Evolutionary conservation across 179 eudicot species (phyloP), one percentile per base, ranked within the genome.

Genomic region (Heliamphora pulchella): DNA sequence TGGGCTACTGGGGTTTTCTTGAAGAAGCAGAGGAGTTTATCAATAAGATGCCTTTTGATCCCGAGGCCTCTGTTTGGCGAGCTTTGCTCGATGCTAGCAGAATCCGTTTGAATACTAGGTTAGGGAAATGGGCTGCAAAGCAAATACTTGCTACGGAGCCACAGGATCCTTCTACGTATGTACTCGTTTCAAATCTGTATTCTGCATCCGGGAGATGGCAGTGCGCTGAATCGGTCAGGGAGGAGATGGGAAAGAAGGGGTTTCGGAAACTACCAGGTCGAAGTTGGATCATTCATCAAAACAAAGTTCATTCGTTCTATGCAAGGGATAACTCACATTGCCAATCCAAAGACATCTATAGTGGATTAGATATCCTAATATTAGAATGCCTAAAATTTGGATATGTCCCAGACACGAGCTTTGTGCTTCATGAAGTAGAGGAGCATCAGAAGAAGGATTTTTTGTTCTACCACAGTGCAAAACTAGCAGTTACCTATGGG

Each of bases 381-480:
- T 6, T 88, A 76, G 99, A 96, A 80, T 91, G 98, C 87, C 77
- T 88, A 72, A 94, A 87, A 86, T 87, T 84, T 47, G 99, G 99
- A 63, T 96, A 96, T 82, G 83, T 83, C 59, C 98, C 99, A 0
- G 98, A 96, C 82, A 94, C 98, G 3, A 96, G 97, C 80, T 94
- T 88, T 86, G 99, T 96, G 83, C 94, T 96, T 71, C 99, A 94
- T 75, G 99, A 96, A 82, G 95, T 92, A 50, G 98, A 92, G 87
- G 99, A 96, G 82, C 82, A 85, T 83, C 99, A 94, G 63, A 96
- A 93, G 85, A 90, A 80, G 66, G 89, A 91, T 59, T 96, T 94
- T 82, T 88, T 96, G 88, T 86, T 86, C 83, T 88, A 91, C 84
- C 99, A 96, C 80, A 92, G 99, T 75, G 95, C 94, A 39, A 96